phyloP scores from a whole-genome alignment of 208 protist genomes.

The Phytomonas sp. region DNA sequence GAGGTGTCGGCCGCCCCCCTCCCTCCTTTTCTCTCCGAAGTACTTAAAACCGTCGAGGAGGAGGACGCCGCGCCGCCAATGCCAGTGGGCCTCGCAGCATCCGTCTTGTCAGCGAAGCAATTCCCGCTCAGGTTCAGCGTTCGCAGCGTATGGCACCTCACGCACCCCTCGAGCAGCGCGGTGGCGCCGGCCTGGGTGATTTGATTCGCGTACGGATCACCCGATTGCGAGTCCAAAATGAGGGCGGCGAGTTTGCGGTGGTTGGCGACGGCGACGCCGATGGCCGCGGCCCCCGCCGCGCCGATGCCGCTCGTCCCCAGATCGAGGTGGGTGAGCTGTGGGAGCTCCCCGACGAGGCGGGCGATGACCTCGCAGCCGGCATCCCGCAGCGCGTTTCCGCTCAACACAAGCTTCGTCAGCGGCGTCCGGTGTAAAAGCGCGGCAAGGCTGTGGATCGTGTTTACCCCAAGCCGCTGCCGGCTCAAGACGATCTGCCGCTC shows the following conservation, averaged over 20 bases:
- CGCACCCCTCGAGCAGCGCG: constrained; percentile 61
- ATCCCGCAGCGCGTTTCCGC: constrained; percentile 84
- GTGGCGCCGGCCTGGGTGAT: constrained; percentile 48
- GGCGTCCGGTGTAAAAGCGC: constrained; percentile 55
- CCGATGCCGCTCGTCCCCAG: constrained; percentile 79
- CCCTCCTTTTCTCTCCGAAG: no score
- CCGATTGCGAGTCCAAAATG: constrained; percentile 48
- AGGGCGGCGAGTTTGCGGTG: constrained; percentile 67
- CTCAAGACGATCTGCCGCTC: constrained; percentile 53
- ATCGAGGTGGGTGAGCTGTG: constrained; percentile 64
- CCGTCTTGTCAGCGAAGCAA: constrained; percentile 21
- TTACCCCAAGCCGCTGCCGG: constrained; percentile 66
- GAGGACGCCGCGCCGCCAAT: not conserved
- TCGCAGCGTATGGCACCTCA: constrained; percentile 61
- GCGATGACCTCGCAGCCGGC: constrained; percentile 67
- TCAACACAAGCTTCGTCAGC: constrained; percentile 63
- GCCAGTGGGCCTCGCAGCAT: not conserved
- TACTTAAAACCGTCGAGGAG: not conserved
- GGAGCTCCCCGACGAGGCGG: constrained; percentile 60
- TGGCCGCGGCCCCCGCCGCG: constrained; percentile 14
- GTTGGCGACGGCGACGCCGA: constrained; percentile 53
- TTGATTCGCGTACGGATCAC: constrained; percentile 71
- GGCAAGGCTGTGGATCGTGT: constrained; percentile 59
- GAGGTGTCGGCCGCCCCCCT: no score
- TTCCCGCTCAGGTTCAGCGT: constrained; percentile 69